Conservation (phyloP, 2,329 filamentous ascomycete species). For the Coleophoma crateriformis region DNA sequence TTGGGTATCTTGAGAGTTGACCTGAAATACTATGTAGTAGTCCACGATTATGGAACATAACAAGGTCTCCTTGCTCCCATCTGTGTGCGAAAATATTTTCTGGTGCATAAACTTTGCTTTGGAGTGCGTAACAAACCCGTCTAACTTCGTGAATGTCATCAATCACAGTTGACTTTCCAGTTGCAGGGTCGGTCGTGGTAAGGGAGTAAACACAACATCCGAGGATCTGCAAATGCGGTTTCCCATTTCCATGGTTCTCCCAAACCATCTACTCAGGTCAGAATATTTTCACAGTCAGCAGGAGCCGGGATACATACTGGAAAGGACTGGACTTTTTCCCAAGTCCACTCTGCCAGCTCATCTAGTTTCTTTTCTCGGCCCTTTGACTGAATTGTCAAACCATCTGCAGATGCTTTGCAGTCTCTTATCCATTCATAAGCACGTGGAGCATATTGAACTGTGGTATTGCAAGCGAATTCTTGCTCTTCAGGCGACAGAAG, state of each 20-base stretch:
- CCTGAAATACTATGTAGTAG: conserved; percentile 28
- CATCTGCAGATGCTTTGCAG: conserved; percentile 23
- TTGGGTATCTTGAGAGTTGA: conserved; percentile 9
- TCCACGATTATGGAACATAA: conserved; percentile 27
- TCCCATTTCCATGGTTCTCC: conserved; percentile 7
- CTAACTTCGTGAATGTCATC: conserved; percentile 16
- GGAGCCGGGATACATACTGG: conserved; percentile 11
- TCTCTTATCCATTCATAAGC: conserved; percentile 24
- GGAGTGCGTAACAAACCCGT: conserved; percentile 20
- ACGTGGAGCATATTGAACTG: conserved; percentile 22
- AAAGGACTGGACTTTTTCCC: conserved; percentile 18
- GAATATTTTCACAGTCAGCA: neutral
- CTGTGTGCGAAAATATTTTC: conserved; percentile 27
- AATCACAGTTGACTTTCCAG: conserved; percentile 9
- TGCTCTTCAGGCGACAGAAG: conserved; percentile 19
- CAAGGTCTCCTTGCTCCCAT: conserved; percentile 24
- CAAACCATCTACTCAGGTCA: conserved; percentile 13
- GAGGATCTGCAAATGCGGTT: conserved; percentile 19
- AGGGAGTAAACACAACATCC: conserved; percentile 20
- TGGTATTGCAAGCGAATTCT: conserved; percentile 22
- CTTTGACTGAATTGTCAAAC: conserved; percentile 16
- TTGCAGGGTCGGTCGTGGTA: conserved; percentile 13
- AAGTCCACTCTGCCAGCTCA: conserved; percentile 13
- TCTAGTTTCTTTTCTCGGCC: conserved; percentile 9
- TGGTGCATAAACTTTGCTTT: conserved; percentile 18